Conservation (phyloP, 1,284 basidiomycete species). For the Phenoliferia sp. region DNA sequence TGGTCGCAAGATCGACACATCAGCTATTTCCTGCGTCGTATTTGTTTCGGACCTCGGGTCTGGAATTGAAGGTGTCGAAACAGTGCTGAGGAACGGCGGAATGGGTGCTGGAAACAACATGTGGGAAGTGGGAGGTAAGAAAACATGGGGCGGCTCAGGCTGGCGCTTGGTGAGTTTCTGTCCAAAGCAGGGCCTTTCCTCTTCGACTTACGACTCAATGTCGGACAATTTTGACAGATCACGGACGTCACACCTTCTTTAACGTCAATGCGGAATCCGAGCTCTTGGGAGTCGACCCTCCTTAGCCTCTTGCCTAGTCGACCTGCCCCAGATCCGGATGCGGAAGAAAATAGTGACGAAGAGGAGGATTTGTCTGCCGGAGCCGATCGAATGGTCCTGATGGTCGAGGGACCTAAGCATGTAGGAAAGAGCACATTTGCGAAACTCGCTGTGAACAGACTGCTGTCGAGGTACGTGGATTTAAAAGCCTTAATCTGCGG, state of each 20-base stretch:
- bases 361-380: conserved; percentile 19
- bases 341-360: conserved; percentile 9
- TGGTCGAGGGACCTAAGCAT: conserved; percentile 80
- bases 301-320: conserved; percentile 57
- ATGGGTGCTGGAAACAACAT: conserved; percentile 58
- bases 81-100: conserved; percentile 46
- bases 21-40: conserved; percentile 46
- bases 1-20: conserved; percentile 13
- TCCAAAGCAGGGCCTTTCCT: background rate
- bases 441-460: conserved; percentile 64
- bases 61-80: conserved; percentile 53
- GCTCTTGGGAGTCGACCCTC: conserved; percentile 47
- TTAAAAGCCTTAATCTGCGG: background rate
- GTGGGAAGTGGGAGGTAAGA: conserved; percentile 47
- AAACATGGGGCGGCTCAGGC: conserved; percentile 43
- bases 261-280: conserved; percentile 37
- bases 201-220: too few species aligned
- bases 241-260: conserved; percentile 19
- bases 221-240: conserved; percentile 3
- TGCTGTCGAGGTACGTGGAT: conserved; percentile 51
- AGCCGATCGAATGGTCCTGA: conserved; percentile 40
- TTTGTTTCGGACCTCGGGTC: conserved; percentile 54
- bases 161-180: conserved; percentile 50
- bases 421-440: conserved; percentile 86
- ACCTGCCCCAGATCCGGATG: conserved; percentile 23